A percentile compares a stretch with the other conserved stretches of the same genome.
Evolutionary conservation across 73 alveolate species (phyloP).

Genomic region (Tetrahymena elliotti): DNA sequence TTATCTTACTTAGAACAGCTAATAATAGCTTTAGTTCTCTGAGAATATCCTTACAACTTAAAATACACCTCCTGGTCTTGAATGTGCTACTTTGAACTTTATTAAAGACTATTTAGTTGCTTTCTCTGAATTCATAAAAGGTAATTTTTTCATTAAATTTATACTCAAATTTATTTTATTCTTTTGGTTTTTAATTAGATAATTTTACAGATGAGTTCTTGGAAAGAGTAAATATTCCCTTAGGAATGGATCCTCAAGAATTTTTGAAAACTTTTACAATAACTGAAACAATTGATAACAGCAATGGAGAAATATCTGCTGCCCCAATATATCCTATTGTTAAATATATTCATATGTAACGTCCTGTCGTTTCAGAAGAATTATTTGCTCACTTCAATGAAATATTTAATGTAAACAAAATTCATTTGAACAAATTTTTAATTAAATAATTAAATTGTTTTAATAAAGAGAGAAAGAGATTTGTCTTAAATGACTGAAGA

Average conservation of each 20-base stretch:
- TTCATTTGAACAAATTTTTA: too few relatives aligned
- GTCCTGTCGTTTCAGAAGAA: constrained; percentile 33
- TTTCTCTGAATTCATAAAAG: constrained; percentile 17
- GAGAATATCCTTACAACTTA: not conserved
- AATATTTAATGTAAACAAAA: constrained; percentile 13
- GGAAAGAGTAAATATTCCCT: constrained; percentile 20
- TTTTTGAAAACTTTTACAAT: constrained; percentile 20
- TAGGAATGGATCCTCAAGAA: constrained; percentile 27
- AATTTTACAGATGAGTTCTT: not conserved
- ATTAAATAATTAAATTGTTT: not conserved
- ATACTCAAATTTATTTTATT: not conserved
- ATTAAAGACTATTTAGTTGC: constrained; percentile 28
- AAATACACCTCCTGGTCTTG: not conserved
- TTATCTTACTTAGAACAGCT: not conserved
- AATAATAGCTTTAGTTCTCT: not conserved
- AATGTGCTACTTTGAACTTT: constrained; percentile 20
- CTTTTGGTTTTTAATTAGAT: not conserved
- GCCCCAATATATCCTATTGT: constrained; percentile 31
- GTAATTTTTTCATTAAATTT: not conserved
- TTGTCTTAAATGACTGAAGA: not conserved
- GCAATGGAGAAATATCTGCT: constrained; percentile 21
- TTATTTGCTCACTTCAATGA: constrained; percentile 16
- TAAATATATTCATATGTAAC: constrained; percentile 17
- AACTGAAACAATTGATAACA: constrained; percentile 13
- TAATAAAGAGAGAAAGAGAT: constrained; percentile 7